Evolutionary conservation across 495 filamentous ascomycete species (phyloP).

Genomic region (Penicillium robsamsonii): DNA sequence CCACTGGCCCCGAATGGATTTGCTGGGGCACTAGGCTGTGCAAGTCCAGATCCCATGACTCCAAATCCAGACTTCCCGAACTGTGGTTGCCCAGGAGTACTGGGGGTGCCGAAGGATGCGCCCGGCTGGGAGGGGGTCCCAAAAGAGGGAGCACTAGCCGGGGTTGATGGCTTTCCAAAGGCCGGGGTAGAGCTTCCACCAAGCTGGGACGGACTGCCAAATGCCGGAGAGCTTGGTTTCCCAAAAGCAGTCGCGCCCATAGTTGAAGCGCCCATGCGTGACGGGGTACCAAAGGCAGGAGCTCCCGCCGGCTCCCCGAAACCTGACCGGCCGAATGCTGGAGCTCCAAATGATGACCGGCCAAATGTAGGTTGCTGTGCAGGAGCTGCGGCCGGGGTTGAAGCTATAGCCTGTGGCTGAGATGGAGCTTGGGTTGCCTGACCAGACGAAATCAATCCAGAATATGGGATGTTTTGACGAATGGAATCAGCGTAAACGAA

Average conservation of each 20-base stretch:
- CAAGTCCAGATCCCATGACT: conserved; percentile 43
- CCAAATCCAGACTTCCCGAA: conserved; percentile 51
- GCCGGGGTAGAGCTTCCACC: conserved; percentile 35
- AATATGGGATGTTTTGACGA: conserved; percentile 66
- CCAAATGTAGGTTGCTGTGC: conserved; percentile 40
- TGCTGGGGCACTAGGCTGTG: conserved; percentile 33
- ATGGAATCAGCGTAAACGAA: conserved; percentile 86
- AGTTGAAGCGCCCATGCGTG: conserved; percentile 30
- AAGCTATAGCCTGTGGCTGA: conserved; percentile 23
- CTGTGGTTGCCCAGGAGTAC: conserved; percentile 29
- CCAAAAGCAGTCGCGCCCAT: conserved; percentile 41
- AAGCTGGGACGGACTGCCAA: conserved; percentile 29
- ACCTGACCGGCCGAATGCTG: conserved; percentile 35
- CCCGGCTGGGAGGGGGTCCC: conserved; percentile 33
- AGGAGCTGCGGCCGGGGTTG: conserved; percentile 15
- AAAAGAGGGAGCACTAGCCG: conserved; percentile 35
- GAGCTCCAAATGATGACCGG: conserved; percentile 40
- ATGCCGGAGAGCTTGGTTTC: conserved; percentile 23
- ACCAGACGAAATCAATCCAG: conserved; percentile 57
- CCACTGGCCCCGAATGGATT: conserved; percentile 31
- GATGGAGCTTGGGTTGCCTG: conserved; percentile 27
- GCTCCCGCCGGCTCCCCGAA: conserved; percentile 31
- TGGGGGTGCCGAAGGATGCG: conserved; percentile 29
- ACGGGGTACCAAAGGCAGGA: conserved; percentile 40
- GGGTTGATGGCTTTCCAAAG: conserved; percentile 48